Evolutionary conservation across 169 alveolate species (phyloP).

Genomic region (Plasmodium adleri): DNA sequence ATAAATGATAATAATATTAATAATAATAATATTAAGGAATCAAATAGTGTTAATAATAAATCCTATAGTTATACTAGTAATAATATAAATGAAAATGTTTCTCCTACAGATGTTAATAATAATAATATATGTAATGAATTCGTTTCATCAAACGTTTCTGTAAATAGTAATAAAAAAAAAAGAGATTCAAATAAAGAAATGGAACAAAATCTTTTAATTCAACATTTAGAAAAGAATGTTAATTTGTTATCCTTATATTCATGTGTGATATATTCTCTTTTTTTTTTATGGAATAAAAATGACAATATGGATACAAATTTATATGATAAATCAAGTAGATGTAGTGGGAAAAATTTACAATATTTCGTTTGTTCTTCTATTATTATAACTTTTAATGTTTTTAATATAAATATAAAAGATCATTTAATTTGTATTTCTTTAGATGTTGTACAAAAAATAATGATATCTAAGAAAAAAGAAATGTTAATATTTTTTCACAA

Average conservation of each 20-base stretch:
- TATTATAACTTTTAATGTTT: slow-evolving; percentile 59
- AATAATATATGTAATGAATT: not conserved
- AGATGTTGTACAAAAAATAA: slow-evolving; percentile 26
- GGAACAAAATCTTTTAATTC: slow-evolving; percentile 16
- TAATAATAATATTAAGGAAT: not conserved
- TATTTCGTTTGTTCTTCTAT: slow-evolving; percentile 46
- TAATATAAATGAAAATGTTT: not conserved
- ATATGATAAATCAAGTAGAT: slow-evolving; percentile 34
- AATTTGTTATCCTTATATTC: slow-evolving; percentile 39
- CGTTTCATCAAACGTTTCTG: not conserved
- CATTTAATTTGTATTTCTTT: slow-evolving; percentile 39
- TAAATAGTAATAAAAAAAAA: not conserved
- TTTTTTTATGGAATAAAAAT: slow-evolving; percentile 27
- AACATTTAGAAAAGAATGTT: slow-evolving; percentile 53
- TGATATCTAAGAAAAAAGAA: slow-evolving; percentile 46
- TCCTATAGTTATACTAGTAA: not conserved
- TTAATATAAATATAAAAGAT: slow-evolving; percentile 53
- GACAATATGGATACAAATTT: slow-evolving; percentile 60
- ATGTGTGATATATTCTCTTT: slow-evolving; percentile 54
- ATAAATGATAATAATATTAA: too few relatives aligned
- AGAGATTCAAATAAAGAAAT: not conserved
- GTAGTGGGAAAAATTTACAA: slow-evolving; percentile 39
- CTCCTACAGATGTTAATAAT: not conserved
- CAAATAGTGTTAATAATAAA: not conserved
- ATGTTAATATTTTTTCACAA: slow-evolving; percentile 25